Evolutionary conservation across 768 basidiomycete genomes (phyloP).

Genomic region (Infundibulicybe gibba): DNA sequence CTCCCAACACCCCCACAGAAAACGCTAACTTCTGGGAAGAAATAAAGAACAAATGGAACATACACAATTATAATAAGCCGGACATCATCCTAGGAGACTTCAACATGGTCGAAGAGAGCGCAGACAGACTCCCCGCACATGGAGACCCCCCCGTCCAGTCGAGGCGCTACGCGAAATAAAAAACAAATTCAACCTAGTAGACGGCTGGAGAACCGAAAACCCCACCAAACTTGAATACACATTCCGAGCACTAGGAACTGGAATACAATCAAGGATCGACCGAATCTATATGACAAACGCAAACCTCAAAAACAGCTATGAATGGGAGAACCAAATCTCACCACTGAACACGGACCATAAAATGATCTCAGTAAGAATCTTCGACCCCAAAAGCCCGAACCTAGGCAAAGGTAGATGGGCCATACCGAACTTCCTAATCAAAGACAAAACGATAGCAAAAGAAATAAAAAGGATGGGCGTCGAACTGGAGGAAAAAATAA

Average conservation of each 20-base stretch:
- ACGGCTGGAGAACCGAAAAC: conserved; percentile 27
- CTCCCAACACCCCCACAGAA: conserved; percentile 22
- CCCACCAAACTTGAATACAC: conserved; percentile 19
- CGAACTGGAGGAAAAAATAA: background rate
- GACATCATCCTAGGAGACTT: conserved; percentile 37
- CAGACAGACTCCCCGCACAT: conserved; percentile 28
- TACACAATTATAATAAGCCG: conserved; percentile 10
- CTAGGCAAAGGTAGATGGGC: conserved; percentile 29
- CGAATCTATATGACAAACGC: conserved; percentile 33
- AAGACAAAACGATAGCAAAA: conserved; percentile 11
- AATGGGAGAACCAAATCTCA: conserved; percentile 19
- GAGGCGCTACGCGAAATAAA: conserved; percentile 18
- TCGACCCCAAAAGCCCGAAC: conserved; percentile 14
- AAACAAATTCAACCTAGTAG: conserved; percentile 10
- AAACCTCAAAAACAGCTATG: conserved; percentile 4
- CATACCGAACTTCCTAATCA: conserved; percentile 14
- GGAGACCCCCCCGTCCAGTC: conserved; percentile 10
- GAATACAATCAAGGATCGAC: conserved; percentile 26
- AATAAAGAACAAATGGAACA: conserved; percentile 6
- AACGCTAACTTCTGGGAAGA: conserved; percentile 26
- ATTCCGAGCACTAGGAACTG: conserved; percentile 13
- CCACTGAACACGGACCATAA: conserved; percentile 26
- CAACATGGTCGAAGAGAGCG: conserved; percentile 33
- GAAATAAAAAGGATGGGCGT: conserved; percentile 2
- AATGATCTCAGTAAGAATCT: conserved; percentile 19